Evolutionary conservation across 2,329 filamentous ascomycete species (phyloP).

Genomic region (Aspergillus texensis): DNA sequence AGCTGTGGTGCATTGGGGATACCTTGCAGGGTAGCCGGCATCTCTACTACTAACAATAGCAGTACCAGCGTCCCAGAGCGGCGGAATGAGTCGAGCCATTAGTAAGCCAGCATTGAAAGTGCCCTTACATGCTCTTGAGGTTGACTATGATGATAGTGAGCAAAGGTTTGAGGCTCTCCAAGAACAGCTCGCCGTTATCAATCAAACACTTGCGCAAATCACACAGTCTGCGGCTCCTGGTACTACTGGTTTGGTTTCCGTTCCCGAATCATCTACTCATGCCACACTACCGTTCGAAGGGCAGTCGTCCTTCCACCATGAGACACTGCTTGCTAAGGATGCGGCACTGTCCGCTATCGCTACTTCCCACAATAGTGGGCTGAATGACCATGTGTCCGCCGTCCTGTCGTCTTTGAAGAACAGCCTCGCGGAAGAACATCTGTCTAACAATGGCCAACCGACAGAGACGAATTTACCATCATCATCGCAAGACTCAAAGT

Average conservation of each 20-base stretch:
- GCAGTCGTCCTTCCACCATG: slow-evolving; percentile 28
- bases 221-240: slow-evolving; percentile 8
- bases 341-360: slow-evolving; percentile 25
- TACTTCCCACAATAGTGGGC: slow-evolving; percentile 9
- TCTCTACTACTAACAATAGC: background rate
- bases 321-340: slow-evolving; percentile 26
- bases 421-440: slow-evolving; percentile 20
- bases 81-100: slow-evolving; percentile 13
- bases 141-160: slow-evolving; percentile 14
- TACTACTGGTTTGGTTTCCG: slow-evolving; percentile 7
- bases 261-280: slow-evolving; percentile 17
- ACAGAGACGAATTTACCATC: background rate
- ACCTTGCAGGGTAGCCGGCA: slow-evolving; percentile 17
- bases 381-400: slow-evolving; percentile 25
- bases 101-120: slow-evolving; percentile 14
- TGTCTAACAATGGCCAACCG: background rate
- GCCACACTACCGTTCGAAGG: slow-evolving; percentile 27
- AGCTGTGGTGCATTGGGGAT: slow-evolving; percentile 24
- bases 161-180: slow-evolving; percentile 21
- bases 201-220: slow-evolving; percentile 21
- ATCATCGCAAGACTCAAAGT: slow-evolving; percentile 1
- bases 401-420: slow-evolving; percentile 21
- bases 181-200: slow-evolving; percentile 21
- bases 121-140: background rate
- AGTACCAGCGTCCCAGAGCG: slow-evolving; percentile 4